These are phyloP conservation scores for Pontederia paniculata DNA, from an alignment of 176 grass and related monocot species.

Conservation along the genomic window DNA sequence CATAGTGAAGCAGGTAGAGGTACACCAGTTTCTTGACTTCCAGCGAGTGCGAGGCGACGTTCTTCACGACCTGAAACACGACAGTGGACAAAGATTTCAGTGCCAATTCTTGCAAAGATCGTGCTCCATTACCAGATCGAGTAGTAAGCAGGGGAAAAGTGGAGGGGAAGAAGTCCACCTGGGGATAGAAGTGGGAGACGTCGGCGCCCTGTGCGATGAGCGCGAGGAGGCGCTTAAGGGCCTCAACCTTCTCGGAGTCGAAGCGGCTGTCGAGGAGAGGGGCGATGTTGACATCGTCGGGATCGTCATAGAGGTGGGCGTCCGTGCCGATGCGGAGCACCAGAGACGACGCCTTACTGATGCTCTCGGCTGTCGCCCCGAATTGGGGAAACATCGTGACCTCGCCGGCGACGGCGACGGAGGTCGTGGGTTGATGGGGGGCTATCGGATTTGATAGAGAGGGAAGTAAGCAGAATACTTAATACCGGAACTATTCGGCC, in stretches of 20 bases:
- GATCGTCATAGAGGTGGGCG: conserved; percentile 94
- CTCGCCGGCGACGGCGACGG: not conserved
- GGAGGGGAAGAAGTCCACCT: conserved; percentile 25
- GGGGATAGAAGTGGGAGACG: conserved; percentile 73
- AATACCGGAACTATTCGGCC: too few species aligned
- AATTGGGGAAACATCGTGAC: conserved; percentile 55
- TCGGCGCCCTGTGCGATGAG: conserved; percentile 75
- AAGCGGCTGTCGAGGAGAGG: conserved; percentile 79
- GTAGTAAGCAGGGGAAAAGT: not conserved
- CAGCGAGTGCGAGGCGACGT: conserved; percentile 66
- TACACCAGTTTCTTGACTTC: conserved; percentile 99
- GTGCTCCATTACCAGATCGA: too few species aligned
- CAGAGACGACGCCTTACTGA: conserved; percentile 54
- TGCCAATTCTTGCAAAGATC: not conserved
- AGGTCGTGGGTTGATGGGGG: too few species aligned
- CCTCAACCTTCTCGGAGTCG: conserved; percentile 73
- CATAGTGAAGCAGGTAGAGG: conserved; percentile 92
- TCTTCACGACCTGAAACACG: conserved; percentile 69
- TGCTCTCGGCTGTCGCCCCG: conserved; percentile 42
- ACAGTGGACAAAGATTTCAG: not conserved
- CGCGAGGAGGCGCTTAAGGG: conserved; percentile 85
- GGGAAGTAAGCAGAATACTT: too few species aligned
- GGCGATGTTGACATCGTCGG: conserved; percentile 71
- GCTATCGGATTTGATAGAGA: not conserved
- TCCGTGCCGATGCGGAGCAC: conserved; percentile 87